Evolutionary conservation across 1,284 basidiomycete genomes (phyloP).

Genomic region (Puccinia hordei): DNA sequence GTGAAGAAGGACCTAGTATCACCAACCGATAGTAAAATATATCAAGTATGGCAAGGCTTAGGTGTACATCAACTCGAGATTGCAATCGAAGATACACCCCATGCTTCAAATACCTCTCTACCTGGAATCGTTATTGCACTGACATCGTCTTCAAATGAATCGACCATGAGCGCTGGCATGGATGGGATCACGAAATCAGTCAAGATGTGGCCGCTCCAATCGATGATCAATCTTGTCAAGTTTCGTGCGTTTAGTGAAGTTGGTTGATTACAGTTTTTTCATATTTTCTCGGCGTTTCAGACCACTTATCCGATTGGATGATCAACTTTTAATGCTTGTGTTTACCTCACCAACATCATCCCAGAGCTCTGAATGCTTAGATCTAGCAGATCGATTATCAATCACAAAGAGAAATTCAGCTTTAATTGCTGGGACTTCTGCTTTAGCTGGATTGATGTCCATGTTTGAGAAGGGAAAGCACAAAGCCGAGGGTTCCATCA

Average conservation of each 20-base stretch:
- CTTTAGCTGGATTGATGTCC: slow-evolving; percentile 38
- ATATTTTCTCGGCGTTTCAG: not conserved
- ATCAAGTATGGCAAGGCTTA: slow-evolving; percentile 44
- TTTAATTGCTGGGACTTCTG: slow-evolving; percentile 30
- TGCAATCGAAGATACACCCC: slow-evolving; percentile 20
- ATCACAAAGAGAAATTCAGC: slow-evolving; percentile 14
- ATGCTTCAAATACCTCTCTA: slow-evolving; percentile 1
- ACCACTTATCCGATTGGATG: not conserved
- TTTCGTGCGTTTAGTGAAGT: slow-evolving; percentile 48
- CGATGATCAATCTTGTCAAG: slow-evolving; percentile 48
- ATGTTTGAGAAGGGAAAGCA: slow-evolving; percentile 47
- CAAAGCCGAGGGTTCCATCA: slow-evolving; percentile 26
- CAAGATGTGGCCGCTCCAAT: slow-evolving; percentile 45
- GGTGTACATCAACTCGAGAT: slow-evolving; percentile 45
- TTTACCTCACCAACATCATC: not conserved
- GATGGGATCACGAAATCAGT: slow-evolving; percentile 37
- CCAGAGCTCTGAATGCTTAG: slow-evolving; percentile 44
- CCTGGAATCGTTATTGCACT: slow-evolving; percentile 44
- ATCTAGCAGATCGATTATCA: slow-evolving; percentile 10
- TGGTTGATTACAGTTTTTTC: not conserved
- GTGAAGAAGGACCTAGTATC: slow-evolving; percentile 39
- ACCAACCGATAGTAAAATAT: slow-evolving; percentile 40
- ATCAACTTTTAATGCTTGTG: not conserved
- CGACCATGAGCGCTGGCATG: not conserved
- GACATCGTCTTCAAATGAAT: slow-evolving; percentile 35